phyloP scores from a whole-genome alignment of 306 rosid genomes.

The Vachellia pachyceras region DNA sequence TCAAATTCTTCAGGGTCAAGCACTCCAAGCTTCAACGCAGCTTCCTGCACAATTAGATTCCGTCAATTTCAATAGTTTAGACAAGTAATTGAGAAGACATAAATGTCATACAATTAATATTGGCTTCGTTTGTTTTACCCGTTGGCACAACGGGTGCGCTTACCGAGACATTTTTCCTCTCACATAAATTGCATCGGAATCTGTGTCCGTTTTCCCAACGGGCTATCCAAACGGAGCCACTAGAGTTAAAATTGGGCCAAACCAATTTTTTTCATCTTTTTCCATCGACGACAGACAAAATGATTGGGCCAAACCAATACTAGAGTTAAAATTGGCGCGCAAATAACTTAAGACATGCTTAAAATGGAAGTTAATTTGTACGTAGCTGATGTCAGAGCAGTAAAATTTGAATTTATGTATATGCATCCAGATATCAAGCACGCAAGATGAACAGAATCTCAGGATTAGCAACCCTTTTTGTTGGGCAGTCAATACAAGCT shows the following conservation, averaged over 20 bases:
- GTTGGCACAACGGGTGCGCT: too few relatives aligned
- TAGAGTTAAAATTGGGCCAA: too few relatives aligned
- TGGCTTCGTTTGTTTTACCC: too few relatives aligned
- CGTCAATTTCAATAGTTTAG: slow-evolving; percentile 30
- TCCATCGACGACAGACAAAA: background rate
- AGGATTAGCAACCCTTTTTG: slow-evolving; percentile 22
- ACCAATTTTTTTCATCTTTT: too few relatives aligned
- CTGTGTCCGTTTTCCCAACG: too few relatives aligned
- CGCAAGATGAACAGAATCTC: slow-evolving; percentile 14
- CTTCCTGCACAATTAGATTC: slow-evolving; percentile 64
- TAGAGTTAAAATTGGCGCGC: slow-evolving; percentile 12
- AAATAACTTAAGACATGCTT: slow-evolving; percentile 8
- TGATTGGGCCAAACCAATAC: slow-evolving; percentile 14
- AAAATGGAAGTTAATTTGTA: slow-evolving; percentile 11
- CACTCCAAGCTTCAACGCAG: slow-evolving; percentile 92
- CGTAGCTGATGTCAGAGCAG: background rate
- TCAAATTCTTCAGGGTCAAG: slow-evolving; percentile 83
- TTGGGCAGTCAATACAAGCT: background rate
- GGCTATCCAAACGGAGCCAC: too few relatives aligned
- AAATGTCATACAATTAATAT: slow-evolving; percentile 6
- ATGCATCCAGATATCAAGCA: slow-evolving; percentile 13
- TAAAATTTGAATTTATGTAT: background rate
- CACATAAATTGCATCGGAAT: too few relatives aligned
- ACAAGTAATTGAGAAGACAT: slow-evolving; percentile 17
- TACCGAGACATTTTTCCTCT: too few relatives aligned